phyloP scores from a whole-genome alignment of 345 rosid genomes.

The Stellera chamaejasme region DNA sequence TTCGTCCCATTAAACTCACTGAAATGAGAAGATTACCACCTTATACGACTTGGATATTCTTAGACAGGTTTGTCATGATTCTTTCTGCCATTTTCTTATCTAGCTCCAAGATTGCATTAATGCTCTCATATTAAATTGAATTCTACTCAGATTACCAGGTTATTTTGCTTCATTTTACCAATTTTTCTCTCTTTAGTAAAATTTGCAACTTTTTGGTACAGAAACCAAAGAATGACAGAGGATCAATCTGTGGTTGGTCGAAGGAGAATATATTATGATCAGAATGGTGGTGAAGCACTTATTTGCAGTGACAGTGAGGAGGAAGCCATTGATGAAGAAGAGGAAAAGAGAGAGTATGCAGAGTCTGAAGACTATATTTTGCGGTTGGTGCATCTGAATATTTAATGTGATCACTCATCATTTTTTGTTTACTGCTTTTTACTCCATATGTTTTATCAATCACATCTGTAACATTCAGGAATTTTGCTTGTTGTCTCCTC shows the following conservation, averaged over 20 bases:
- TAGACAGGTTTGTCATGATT: constrained; percentile 61
- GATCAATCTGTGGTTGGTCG: constrained; percentile 98
- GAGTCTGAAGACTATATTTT: constrained; percentile 83
- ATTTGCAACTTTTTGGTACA: constrained; percentile 21
- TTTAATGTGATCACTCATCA: constrained; percentile 6
- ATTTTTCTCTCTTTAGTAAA: neutral
- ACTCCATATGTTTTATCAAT: neutral
- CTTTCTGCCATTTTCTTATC: neutral
- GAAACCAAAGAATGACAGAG: constrained; percentile 99
- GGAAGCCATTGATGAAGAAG: constrained; percentile 78
- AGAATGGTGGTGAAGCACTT: constrained; percentile 95
- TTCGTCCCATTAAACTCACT: constrained; percentile 67
- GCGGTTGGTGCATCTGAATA: constrained; percentile 53
- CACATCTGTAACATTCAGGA: no score
- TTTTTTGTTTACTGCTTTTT: neutral
- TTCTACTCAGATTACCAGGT: neutral
- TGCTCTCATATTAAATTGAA: neutral
- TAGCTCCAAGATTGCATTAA: no score
- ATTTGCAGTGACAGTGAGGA: constrained; percentile 99
- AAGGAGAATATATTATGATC: constrained; percentile 96
- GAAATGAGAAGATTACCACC: constrained; percentile 81
- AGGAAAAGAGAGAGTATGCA: constrained; percentile 63
- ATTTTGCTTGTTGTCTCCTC: no score
- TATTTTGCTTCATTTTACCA: neutral
- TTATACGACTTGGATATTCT: constrained; percentile 92